A percentile compares a stretch with the other conserved stretches of the same genome.
phyloP scores from a whole-genome alignment of 768 basidiomycete genomes.

The Jaapia argillacea region DNA sequence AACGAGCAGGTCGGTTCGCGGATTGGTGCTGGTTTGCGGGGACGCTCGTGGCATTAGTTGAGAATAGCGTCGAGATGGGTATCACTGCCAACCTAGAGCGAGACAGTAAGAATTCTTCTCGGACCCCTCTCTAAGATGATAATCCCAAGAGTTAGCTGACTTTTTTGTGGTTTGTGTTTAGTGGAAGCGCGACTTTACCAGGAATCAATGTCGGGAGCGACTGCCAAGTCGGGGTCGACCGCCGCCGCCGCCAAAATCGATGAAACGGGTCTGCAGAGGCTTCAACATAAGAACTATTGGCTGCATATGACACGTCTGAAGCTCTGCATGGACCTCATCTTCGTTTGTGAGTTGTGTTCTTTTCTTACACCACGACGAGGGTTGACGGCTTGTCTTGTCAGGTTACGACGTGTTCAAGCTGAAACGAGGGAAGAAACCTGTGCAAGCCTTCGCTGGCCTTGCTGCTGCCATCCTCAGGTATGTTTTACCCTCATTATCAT shows the following conservation, averaged over 20 bases:
- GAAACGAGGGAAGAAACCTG: conserved; percentile 44
- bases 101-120: conserved; percentile 42
- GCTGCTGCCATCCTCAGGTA: conserved; percentile 69
- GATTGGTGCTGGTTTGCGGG: conserved; percentile 84
- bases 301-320: conserved; percentile 60
- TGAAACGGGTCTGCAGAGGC: conserved; percentile 56
- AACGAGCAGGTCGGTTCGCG: conserved; percentile 62
- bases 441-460: conserved; percentile 61
- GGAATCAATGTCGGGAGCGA: conserved; percentile 64
- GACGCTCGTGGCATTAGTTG: conserved; percentile 72
- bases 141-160: not conserved
- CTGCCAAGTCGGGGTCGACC: conserved; percentile 52
- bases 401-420: conserved; percentile 76
- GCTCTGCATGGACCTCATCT: conserved; percentile 76
- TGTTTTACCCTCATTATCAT: too few relatives aligned
- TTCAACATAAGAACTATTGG: conserved; percentile 71
- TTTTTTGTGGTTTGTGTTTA: not conserved
- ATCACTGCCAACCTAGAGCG: conserved; percentile 55
- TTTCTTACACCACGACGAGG: conserved; percentile 12
- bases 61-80: conserved; percentile 72
- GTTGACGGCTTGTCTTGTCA: conserved; percentile 17
- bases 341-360: conserved; percentile 53
- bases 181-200: conserved; percentile 65
- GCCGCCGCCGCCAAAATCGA: conserved; percentile 48
- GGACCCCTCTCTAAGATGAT: not conserved